Conservation (phyloP, 2,329 filamentous ascomycete species). For the Microdochium bolleyi region DNA sequence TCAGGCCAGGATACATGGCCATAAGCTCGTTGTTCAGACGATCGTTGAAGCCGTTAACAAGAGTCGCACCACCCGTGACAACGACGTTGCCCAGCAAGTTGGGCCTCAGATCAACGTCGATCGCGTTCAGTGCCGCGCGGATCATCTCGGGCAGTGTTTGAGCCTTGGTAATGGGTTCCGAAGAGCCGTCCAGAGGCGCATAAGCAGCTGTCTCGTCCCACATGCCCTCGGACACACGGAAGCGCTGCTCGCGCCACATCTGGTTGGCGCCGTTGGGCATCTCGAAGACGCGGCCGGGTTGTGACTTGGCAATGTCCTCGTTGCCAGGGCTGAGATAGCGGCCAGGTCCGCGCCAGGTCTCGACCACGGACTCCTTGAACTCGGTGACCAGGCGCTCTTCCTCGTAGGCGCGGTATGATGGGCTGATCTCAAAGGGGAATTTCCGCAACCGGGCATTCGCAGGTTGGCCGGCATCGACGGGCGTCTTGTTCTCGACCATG, state of each 20-base stretch:
- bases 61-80: slow-evolving; percentile 78
- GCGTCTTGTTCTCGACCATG: slow-evolving; percentile 77
- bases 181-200: slow-evolving; percentile 28
- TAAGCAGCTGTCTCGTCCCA: slow-evolving; percentile 81
- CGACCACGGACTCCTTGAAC: slow-evolving; percentile 96
- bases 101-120: slow-evolving; percentile 83
- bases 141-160: slow-evolving; percentile 83
- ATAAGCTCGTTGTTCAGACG: slow-evolving; percentile 79
- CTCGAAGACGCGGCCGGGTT: slow-evolving; percentile 83
- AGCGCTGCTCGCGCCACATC: slow-evolving; percentile 85
- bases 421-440: slow-evolving; percentile 53
- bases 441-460: slow-evolving; percentile 68
- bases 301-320: slow-evolving; percentile 64
- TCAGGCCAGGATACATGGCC: slow-evolving; percentile 72
- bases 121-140: slow-evolving; percentile 64
- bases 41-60: slow-evolving; percentile 89
- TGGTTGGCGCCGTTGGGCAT: slow-evolving; percentile 97
- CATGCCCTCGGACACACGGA: slow-evolving; percentile 77
- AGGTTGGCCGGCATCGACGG: slow-evolving; percentile 78
- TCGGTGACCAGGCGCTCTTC: slow-evolving; percentile 91
- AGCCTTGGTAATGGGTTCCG: slow-evolving; percentile 48
- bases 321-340: slow-evolving; percentile 58
- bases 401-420: slow-evolving; percentile 74
- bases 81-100: slow-evolving; percentile 84
- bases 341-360: slow-evolving; percentile 80